These are phyloP conservation scores for barrel medic (Medicago truncatula) DNA, from an alignment of 306 rosid species.

Conservation along the genomic window DNA sequence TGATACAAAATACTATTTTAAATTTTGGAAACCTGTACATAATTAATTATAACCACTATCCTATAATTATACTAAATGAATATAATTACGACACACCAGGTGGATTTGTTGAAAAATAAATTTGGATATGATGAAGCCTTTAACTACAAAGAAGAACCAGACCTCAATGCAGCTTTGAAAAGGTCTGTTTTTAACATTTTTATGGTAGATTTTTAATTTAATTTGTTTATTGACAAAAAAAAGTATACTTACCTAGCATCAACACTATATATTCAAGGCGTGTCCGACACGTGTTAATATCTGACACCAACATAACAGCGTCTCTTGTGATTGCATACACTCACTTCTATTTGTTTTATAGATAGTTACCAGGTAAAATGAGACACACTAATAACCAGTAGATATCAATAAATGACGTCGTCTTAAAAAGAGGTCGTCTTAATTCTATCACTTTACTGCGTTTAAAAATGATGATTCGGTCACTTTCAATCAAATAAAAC, in stretches of 20 bases:
- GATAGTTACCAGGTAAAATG: no score
- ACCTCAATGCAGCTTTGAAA: slow-evolving; percentile 41
- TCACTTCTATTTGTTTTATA: no score
- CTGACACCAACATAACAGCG: neutral
- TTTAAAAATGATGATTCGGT: no score
- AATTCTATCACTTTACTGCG: no score
- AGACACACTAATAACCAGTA: no score
- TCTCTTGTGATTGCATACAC: no score
- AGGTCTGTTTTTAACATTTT: slow-evolving; percentile 7
- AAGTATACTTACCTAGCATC: no score
- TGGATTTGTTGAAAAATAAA: slow-evolving; percentile 43
- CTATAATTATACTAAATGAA: neutral
- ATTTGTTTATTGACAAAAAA: slow-evolving; percentile 1
- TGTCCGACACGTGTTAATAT: neutral
- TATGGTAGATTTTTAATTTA: neutral
- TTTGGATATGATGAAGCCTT: slow-evolving; percentile 46
- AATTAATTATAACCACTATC: no score
- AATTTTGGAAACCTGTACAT: neutral
- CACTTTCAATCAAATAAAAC: no score
- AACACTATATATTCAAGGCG: neutral
- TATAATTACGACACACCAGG: slow-evolving; percentile 23
- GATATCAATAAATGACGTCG: no score
- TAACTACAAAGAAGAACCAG: slow-evolving; percentile 46
- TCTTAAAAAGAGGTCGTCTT: no score
- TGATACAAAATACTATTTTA: neutral